Conservation (phyloP, 148 eudicot species). For the Amaranthus hypochondriacus region DNA sequence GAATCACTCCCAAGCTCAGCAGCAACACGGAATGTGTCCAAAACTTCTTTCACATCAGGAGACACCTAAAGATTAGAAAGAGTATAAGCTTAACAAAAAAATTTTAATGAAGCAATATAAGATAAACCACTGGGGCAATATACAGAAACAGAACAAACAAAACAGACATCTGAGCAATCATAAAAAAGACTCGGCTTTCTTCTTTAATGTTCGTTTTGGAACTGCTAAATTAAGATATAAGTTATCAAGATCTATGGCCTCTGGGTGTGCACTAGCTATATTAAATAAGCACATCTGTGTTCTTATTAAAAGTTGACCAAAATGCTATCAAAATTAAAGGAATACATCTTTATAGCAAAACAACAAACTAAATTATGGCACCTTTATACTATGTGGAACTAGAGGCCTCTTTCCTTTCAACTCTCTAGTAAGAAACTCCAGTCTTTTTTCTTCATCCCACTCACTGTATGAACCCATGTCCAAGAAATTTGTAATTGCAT, state of each 20-base stretch:
- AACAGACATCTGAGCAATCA: slow-evolving; percentile 2
- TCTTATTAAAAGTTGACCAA: not conserved
- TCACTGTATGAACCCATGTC: slow-evolving; percentile 80
- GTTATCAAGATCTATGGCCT: not conserved
- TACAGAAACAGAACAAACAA: not conserved
- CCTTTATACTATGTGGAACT: slow-evolving; percentile 67
- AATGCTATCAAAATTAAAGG: not conserved
- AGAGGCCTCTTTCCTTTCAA: slow-evolving; percentile 89
- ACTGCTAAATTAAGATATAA: not conserved
- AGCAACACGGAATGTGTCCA: slow-evolving; percentile 80
- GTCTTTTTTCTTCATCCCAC: slow-evolving; percentile 79
- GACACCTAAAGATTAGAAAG: slow-evolving; percentile 41
- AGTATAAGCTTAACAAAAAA: not conserved
- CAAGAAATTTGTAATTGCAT: slow-evolving; percentile 70
- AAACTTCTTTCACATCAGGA: slow-evolving; percentile 76
- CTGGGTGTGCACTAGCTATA: not conserved
- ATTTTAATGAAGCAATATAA: not conserved
- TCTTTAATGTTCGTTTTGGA: not conserved
- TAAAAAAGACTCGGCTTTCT: not conserved
- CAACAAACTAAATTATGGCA: slow-evolving; percentile 15
- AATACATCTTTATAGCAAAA: not conserved
- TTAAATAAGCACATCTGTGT: not conserved
- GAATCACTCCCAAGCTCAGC: slow-evolving; percentile 91
- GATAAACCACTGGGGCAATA: not conserved
- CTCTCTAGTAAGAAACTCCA: slow-evolving; percentile 77